Evolutionary conservation across 2,329 filamentous ascomycete species (phyloP), one percentile per base, ranked within the genome.

Genomic region (Pyrenochaeta sp.): DNA sequence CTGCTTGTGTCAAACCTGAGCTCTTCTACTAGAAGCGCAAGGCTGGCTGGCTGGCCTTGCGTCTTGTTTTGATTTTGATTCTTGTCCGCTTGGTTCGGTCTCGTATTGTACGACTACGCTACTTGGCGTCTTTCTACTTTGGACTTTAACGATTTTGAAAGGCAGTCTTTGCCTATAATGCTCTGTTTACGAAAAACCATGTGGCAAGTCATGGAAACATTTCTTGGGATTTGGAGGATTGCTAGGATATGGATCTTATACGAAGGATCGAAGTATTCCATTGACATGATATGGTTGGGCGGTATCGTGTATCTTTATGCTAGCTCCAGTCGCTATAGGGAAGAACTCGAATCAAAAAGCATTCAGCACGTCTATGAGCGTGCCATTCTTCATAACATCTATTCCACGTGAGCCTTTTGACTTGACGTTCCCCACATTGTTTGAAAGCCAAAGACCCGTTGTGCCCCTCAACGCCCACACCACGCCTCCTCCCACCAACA

Each of bases 41-140:
- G 39, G 45, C 47, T 40, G 42, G 52, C 52, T 29, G 52, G 52
- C 52, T 54, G 42, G 51, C 40, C 21, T 47, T 32, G 20, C 14
- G 35, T 17, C 49, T 17, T 27, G n/a, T 39, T 39, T 12, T 10
- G 17, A 2, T 23, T 23, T 14, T 23, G 2, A 7, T 36, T 17
- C 4, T 31, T 40, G 37, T 32, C 10, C 5, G 18, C 40, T 54
- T 43, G 40, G 15, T 27, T 12, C n/a, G 37, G 23, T 7, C 32
- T 15, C 7, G 31, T 40, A 32, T 48, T 35, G 21, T 49, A 37
- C 36, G 31, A 30, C 39, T 36, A 39, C 7, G 49, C 40, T 49
- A 3, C 40, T n/a, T 18, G 36, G 41, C 31, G 14, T 31, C 30
- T 33, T 12, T 32, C 35, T 35, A 35, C 42, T 49, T 31, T 29